Base-by-base conservation (phyloP, 768 basidiomycete genomes). In the Coprinopsis sp. region DNA sequence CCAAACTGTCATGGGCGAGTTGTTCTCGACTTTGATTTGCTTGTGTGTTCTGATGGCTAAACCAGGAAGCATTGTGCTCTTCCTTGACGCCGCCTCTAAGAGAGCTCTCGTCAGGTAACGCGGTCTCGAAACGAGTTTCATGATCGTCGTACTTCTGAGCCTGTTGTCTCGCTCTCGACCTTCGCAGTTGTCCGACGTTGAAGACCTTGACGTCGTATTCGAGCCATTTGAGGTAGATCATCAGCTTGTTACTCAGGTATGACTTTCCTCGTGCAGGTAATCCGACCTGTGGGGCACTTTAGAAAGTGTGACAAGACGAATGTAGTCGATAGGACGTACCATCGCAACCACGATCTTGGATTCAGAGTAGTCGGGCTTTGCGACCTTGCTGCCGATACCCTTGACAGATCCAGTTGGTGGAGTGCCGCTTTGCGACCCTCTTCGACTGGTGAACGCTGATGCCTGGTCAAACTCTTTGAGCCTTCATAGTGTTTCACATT, bases 131-230 rank as follows among this genome's bases (percentile, higher is more conserved):
- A n/a, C n/a, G n/a, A n/a, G 29, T 42, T 29, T 22, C 18, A 28
- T 40, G 43, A 31, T 28, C 42, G 44, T 58, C 74, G 47, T 51
- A 91, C 86, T 82, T 78, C 58, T 84, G 71, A n/a, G 84, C 87
- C 62, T 76, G 81, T 59, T 88, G 82, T 49, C 72, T 78, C 13
- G 95, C 95, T 52, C 93, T 81, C 1, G 87, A 86, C 23, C 93
- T 80, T 47, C 94, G 79, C 19, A 96, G 71, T 63, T 98, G 95
- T 5, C 95, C 96, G 23, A 98, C 96, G 60, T 99, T 98, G 74
- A 98, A 98, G 4, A 98, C 96, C 88, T 92, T 89, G 54, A 96
- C 95, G 54, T 95, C 82, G 63, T 97, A 99, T 65, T 99, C 96
- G 36, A 99, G 77, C 96, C 96, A 99, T 93, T 90, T 88, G 33